Evolutionary conservation across 2,329 filamentous ascomycete species (phyloP), one percentile per base, ranked within the genome.

Genomic region (Aspergillus sp.): DNA sequence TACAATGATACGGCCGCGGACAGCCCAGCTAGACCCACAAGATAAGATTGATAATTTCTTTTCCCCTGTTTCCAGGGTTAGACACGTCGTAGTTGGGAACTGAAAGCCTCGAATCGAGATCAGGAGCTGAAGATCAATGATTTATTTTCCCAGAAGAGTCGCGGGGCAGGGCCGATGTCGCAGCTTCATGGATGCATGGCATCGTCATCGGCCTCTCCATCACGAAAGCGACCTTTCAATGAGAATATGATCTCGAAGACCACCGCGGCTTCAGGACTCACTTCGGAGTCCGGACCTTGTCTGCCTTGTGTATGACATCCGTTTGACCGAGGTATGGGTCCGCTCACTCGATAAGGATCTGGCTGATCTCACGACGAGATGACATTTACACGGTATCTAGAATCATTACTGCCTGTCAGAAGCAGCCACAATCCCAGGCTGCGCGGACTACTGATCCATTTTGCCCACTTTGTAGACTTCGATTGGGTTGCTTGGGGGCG

Each of bases 11-110:
- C 19, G 19, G 19, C 19, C 19, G 19, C 19, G 19, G 30, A 22
- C 3, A 45, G 45, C 53, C 43, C 23, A 49, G 47, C 58, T 28
- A 51, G 66, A 60, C 64, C 67, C 67, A 69, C 66, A 68, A 64
- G 67, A 68, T 69, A 69, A 69, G 64, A 67, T 69, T 68, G 61
- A 67, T 66, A 64, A 61, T 55, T 57, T 53, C 38, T 15, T 31
- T 15, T 31, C 19, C 5, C 13, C 3, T 41, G 34, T 15, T 41
- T 41, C 34, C 34, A 41, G 34, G 11, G 11, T 15, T 28, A 28
- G 25, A 28, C 6, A 28, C 4, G 6, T 28, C 4, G 25, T 4
- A 28, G 2, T 28, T 7, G 25, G 25, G 25, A 53, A 41, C 19
- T 8, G 9, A 54, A 34, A 46, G 45, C 34, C 28, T 41, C 28